Evolutionary conservation across 768 basidiomycete genomes (phyloP).

Genomic region (Amanita pseudoporphyria): DNA sequence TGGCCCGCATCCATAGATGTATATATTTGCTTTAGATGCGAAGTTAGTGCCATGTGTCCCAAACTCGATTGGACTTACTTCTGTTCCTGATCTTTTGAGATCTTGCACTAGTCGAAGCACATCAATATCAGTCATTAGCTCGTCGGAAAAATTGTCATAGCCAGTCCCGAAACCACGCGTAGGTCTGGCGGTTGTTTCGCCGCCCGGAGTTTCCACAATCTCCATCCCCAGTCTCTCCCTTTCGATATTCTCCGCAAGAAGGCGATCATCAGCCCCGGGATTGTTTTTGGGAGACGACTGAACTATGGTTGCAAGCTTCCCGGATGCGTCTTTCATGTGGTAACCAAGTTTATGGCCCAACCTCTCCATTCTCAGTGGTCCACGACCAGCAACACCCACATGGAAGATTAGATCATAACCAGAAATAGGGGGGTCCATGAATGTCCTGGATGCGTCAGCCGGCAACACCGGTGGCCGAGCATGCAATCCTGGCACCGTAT

Average conservation of each 20-base stretch:
- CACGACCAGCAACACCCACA: constrained; percentile 57
- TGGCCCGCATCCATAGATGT: constrained; percentile 71
- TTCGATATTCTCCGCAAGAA: constrained; percentile 18
- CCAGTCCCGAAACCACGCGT: constrained; percentile 34
- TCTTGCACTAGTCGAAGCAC: constrained; percentile 48
- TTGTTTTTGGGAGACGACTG: constrained; percentile 31
- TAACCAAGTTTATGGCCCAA: constrained; percentile 62
- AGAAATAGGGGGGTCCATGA: constrained; percentile 29
- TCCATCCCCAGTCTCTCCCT: constrained; percentile 24
- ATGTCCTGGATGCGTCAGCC: constrained; percentile 20
- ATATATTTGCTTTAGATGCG: constrained; percentile 45
- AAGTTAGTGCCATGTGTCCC: constrained; percentile 1
- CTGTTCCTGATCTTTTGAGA: constrained; percentile 39
- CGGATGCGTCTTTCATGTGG: constrained; percentile 55
- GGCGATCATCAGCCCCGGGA: constrained; percentile 24
- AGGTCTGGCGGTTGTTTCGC: constrained; percentile 27
- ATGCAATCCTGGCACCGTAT: constrained; percentile 48
- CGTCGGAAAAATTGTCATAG: constrained; percentile 48
- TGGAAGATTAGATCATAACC: constrained; percentile 68
- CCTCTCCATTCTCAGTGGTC: constrained; percentile 54
- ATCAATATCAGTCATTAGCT: constrained; percentile 51
- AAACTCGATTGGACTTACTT: constrained; percentile 24
- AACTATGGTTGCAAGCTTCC: constrained; percentile 44
- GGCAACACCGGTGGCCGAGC: constrained; percentile 46
- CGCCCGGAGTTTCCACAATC: constrained; percentile 20